Percentiles rank a stretch among this genome's conserved stretches.
Evolutionary conservation across 2,329 filamentous ascomycete species (phyloP).

Genomic region (Aspergillus terreus): DNA sequence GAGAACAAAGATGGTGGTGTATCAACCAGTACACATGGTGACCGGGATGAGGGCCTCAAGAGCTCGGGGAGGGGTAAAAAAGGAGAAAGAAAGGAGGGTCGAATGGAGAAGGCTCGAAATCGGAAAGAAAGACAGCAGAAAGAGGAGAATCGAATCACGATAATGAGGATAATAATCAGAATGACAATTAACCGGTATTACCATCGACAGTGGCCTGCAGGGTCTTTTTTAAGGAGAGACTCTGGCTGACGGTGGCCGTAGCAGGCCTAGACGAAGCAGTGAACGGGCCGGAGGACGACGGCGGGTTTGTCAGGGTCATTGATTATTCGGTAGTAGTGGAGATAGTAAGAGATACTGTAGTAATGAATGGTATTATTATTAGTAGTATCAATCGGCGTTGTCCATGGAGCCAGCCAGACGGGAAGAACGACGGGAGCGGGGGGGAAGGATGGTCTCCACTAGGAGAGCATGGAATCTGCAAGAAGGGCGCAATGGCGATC

Average conservation of each 20-base stretch:
- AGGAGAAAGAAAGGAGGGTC: slow-evolving; percentile 1
- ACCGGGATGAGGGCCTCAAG: slow-evolving; percentile 1
- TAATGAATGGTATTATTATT: background rate
- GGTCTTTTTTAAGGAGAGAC: slow-evolving; percentile 39
- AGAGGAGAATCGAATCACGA: slow-evolving; percentile 4
- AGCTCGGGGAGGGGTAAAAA: slow-evolving; percentile 6
- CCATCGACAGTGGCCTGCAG: slow-evolving; percentile 45
- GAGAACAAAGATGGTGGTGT: background rate
- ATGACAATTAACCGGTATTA: slow-evolving; percentile 31
- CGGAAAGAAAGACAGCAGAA: slow-evolving; percentile 10
- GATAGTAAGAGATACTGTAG: background rate
- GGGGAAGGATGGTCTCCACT: slow-evolving; percentile 1
- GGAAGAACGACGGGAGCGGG: background rate
- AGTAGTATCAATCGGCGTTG: slow-evolving; percentile 1
- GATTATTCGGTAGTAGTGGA: slow-evolving; percentile 9
- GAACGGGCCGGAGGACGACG: slow-evolving; percentile 37
- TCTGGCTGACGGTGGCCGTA: slow-evolving; percentile 27
- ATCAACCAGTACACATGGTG: slow-evolving; percentile 12
- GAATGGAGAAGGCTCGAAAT: background rate
- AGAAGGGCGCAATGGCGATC: background rate
- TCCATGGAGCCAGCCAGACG: slow-evolving; percentile 3
- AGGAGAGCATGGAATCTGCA: background rate
- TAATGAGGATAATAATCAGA: slow-evolving; percentile 3
- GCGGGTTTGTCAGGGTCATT: slow-evolving; percentile 44
- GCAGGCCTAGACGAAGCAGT: slow-evolving; percentile 35